These are phyloP conservation scores for Sclerotinia spermophila DNA, from an alignment of 2,329 filamentous ascomycete genomes.

Conservation along the genomic window DNA sequence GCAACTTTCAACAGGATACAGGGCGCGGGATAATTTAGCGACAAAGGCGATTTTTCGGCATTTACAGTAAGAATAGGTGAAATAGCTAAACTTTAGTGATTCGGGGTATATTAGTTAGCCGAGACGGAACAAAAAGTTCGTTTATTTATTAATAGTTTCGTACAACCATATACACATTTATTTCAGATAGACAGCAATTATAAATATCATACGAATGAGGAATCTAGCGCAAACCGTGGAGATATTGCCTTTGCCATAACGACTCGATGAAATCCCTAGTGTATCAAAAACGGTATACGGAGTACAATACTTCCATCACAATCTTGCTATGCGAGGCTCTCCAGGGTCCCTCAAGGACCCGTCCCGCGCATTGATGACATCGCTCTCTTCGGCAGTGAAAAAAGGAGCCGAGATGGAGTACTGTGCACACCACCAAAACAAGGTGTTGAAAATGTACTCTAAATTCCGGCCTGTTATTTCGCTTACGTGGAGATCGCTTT, in stretches of 20 bases:
- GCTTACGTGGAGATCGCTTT: too few species aligned
- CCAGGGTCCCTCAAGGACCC: too few species aligned
- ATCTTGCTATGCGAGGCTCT: too few species aligned
- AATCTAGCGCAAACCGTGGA: too few species aligned
- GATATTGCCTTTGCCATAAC: not conserved
- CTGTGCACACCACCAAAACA: too few species aligned
- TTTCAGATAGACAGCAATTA: not conserved
- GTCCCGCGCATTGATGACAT: too few species aligned
- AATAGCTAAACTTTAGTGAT: not conserved
- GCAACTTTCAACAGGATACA: not conserved
- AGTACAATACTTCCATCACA: too few species aligned
- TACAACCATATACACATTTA: not conserved
- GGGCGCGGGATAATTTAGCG: rapidly evolving
- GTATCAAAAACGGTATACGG: too few species aligned
- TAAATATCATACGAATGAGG: rapidly evolving
- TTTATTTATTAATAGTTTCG: not conserved
- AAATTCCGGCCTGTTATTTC: too few species aligned
- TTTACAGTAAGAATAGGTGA: not conserved
- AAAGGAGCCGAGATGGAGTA: too few species aligned
- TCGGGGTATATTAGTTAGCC: not conserved
- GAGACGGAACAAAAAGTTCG: not conserved
- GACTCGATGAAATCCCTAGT: not conserved
- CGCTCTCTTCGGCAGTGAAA: too few species aligned
- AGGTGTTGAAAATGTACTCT: too few species aligned
- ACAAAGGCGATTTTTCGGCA: not conserved